Percentiles rank a stretch among this genome's conserved stretches.
Conservation (phyloP, 495 filamentous ascomycete species). For the Penicillium herquei region DNA sequence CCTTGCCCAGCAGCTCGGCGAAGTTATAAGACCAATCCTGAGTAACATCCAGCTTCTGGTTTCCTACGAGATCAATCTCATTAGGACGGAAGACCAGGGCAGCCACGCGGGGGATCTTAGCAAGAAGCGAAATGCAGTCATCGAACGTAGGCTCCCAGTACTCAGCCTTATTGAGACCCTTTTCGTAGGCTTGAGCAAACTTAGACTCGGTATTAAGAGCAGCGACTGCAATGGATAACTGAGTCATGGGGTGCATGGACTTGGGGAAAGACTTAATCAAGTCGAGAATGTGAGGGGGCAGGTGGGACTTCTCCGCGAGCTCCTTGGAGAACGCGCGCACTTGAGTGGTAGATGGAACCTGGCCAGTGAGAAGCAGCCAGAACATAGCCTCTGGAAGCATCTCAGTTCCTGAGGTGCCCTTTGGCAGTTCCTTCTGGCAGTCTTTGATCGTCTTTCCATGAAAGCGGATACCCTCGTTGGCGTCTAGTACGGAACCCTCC, state of each 20-base stretch:
- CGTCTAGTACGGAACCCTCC: conserved; percentile 96
- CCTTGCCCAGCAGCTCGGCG: conserved; percentile 92
- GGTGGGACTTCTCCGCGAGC: conserved; percentile 77
- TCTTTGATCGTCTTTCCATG: conserved; percentile 98
- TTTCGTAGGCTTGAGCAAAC: conserved; percentile 90
- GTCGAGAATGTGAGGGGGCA: conserved; percentile 82
- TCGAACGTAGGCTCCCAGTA: conserved; percentile 99
- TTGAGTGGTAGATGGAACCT: conserved; percentile 81
- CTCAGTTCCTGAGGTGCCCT: conserved; percentile 90
- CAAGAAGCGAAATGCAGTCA: conserved; percentile 88
- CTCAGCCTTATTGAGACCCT: conserved; percentile 85
- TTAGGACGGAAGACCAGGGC: conserved; percentile 95
- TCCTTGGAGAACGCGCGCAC: conserved; percentile 78
- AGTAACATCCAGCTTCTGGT: conserved; percentile 43
- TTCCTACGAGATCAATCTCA: conserved; percentile 64
- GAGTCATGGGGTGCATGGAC: conserved; percentile 95
- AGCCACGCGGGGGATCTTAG: conserved; percentile 94
- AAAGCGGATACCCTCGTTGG: conserved; percentile 97
- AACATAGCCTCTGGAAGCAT: conserved; percentile 99
- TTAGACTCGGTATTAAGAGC: conserved; percentile 87
- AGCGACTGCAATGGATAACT: conserved; percentile 91
- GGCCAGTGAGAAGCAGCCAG: conserved; percentile 94
- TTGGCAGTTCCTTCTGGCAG: conserved; percentile 90
- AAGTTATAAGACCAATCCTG: conserved; percentile 99
- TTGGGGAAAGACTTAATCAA: conserved; percentile 88